Evolutionary conservation across 139 green algal species (phyloP).

Genomic region (Eudorina sp.): DNA sequence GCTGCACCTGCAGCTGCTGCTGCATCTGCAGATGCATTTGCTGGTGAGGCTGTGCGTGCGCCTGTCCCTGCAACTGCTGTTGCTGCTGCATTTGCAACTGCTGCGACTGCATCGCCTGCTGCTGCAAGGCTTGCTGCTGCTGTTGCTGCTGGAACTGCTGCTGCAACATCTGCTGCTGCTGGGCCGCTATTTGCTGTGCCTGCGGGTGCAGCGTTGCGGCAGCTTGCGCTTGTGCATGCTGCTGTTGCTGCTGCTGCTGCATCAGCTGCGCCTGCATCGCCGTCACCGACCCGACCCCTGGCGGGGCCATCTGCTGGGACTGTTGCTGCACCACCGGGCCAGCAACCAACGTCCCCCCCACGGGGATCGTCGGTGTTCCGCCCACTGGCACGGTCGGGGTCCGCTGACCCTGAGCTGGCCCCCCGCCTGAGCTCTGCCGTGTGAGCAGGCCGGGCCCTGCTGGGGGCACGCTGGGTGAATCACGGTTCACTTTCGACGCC

Average conservation of each 20-base stretch:
- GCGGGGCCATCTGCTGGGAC: background rate
- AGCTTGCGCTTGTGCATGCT: background rate
- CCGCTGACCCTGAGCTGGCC: background rate
- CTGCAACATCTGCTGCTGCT: background rate
- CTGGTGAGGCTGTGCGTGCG: background rate
- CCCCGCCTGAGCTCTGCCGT: background rate
- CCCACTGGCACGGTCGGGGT: background rate
- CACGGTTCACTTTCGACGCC: background rate
- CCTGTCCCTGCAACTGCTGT: background rate
- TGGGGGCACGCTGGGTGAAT: background rate
- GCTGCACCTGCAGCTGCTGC: conserved; percentile 32
- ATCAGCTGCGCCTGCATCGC: background rate
- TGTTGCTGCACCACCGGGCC: background rate
- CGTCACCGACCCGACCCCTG: background rate
- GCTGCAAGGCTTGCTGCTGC: background rate
- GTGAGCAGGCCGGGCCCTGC: background rate
- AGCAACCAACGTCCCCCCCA: background rate
- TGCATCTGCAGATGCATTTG: background rate
- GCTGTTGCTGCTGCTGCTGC: conserved; percentile 26
- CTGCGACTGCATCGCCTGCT: background rate
- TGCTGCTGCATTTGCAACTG: conserved; percentile 29
- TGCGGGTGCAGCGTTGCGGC: background rate
- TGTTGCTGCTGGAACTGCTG: background rate
- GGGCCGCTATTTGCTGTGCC: background rate
- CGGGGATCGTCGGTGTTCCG: too few species aligned